These are phyloP conservation scores for Jatropha curcas DNA, from an alignment of 345 rosid genomes.

Conservation along the genomic window DNA sequence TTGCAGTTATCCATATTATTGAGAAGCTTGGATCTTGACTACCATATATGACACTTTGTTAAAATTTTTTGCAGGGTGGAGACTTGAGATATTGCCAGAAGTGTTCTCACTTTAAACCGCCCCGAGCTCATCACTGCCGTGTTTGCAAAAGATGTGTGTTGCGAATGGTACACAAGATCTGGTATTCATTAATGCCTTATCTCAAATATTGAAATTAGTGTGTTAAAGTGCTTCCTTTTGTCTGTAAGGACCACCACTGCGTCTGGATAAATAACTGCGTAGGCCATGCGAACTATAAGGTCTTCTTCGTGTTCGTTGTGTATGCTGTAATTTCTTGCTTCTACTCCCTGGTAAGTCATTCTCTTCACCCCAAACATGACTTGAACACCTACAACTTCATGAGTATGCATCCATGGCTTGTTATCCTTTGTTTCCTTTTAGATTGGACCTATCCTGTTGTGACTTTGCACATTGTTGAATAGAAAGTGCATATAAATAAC, in stretches of 20 bases:
- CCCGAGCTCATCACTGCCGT: conserved; percentile 95
- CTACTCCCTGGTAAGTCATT: conserved; percentile 72
- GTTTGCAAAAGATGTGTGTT: conserved; percentile 90
- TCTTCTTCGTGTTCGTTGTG: conserved; percentile 75
- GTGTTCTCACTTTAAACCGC: conserved; percentile 83
- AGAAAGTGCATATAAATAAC: not conserved
- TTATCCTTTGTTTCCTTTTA: not conserved
- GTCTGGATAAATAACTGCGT: conserved; percentile 96
- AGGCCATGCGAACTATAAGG: conserved; percentile 91
- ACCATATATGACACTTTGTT: conserved; percentile 8
- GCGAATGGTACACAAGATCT: conserved; percentile 65
- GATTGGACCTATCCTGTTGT: not conserved
- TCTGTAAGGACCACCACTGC: conserved; percentile 91
- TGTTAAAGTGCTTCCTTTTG: conserved; percentile 43
- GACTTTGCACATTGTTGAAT: not conserved
- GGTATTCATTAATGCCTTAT: conserved; percentile 16
- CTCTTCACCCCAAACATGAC: not conserved
- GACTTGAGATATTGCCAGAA: conserved; percentile 91
- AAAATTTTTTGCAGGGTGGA: conserved; percentile 70
- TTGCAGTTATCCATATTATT: not conserved
- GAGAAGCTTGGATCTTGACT: not conserved
- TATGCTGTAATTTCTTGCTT: conserved; percentile 70
- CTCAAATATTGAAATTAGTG: conserved; percentile 27
- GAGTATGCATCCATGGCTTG: not conserved
- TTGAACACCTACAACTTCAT: not conserved